These are phyloP conservation scores for Trypanosoma lewisi DNA, from an alignment of 208 protist species.

Conservation along the genomic window DNA sequence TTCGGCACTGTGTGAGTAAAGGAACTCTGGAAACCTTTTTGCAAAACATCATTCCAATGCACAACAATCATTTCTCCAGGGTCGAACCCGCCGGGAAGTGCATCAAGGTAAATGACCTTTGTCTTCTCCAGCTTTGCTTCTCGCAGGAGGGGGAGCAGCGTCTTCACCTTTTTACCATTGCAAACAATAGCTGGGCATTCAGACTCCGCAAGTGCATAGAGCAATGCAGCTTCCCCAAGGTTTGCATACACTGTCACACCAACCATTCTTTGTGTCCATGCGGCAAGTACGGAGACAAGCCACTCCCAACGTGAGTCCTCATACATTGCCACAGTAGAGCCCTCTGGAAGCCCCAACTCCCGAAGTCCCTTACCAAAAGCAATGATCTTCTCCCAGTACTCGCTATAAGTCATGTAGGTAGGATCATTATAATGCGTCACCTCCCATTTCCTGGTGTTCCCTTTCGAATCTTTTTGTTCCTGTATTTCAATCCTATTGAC, in stretches of 20 bases:
- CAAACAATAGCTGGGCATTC: conserved; percentile 64
- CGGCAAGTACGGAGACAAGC: conserved; percentile 60
- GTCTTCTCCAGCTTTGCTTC: conserved; percentile 37
- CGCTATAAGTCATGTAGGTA: conserved; percentile 30
- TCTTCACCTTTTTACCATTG: conserved; percentile 56
- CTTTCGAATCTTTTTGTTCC: conserved; percentile 51
- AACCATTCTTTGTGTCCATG: conserved; percentile 64
- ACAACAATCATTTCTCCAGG: conserved; percentile 24
- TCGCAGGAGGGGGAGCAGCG: conserved; percentile 37
- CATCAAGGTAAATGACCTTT: conserved; percentile 58
- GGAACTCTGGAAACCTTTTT: conserved; percentile 23
- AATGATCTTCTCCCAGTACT: conserved; percentile 37
- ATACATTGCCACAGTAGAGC: conserved; percentile 64
- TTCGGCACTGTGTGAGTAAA: conserved; percentile 27
- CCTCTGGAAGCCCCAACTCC: conserved; percentile 34
- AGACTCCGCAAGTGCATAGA: conserved; percentile 68
- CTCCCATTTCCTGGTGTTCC: conserved; percentile 36
- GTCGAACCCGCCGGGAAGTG: conserved; percentile 32
- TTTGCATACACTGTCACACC: conserved; percentile 81
- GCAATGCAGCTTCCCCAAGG: conserved; percentile 68
- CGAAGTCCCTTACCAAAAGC: conserved; percentile 56
- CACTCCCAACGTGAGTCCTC: conserved; percentile 82
- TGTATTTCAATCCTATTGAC: conserved; percentile 42
- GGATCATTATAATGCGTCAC: conserved; percentile 42
- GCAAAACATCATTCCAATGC: conserved; percentile 54